Base-by-base conservation (phyloP, 2,329 filamentous ascomycete genomes). In the Nothomitra cinnamomea region DNA sequence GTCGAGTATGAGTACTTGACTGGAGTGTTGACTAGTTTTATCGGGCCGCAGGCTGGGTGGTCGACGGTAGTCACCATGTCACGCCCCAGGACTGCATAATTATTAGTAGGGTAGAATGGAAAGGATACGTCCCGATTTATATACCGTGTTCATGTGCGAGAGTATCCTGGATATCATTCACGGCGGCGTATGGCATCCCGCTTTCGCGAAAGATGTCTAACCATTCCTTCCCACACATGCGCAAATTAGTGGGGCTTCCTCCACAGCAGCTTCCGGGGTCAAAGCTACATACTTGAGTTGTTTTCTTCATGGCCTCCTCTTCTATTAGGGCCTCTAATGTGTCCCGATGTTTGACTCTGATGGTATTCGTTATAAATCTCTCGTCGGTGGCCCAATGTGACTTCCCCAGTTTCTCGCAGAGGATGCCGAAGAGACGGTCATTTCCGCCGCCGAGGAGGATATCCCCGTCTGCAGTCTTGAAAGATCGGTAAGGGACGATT, bases 401-500 rank as follows among this genome's bases (percentile, higher is more conserved):
- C 60, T 73, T 75, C 4, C 73, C 75, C 3, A 82, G 63, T 55
- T 69, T 72, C 53, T 77, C 70, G 61, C 76, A 80, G 38, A 83
- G 61, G 2, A 82, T 70, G 1, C 78, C 78, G 53, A 76, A 82
- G 0, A 82, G 66, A 2, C 73, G 69, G 60, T 83, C 79, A 55
- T 82, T 82, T 1, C 79, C 79, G 17, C 79, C 79, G 13, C 79
- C 79, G 4, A 82, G 68, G 56, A 83, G 69, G 50, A 83, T 75
- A 59, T 80, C 77, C 15, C 79, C 79, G 57, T 83, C 78, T 1
- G 67, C 67, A 1, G 79, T 82, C 61, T 76, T 74, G 68, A 82
- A 98, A 0, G 87, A 87, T 61, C 83, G 82, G 66, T 98, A 98
- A 0, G 92, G 92, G 0, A 98, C 92, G 64, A 98, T 96, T 0